phyloP scores from a whole-genome alignment of 2,329 filamentous ascomycete genomes.

The Ophiostoma ulmi region DNA sequence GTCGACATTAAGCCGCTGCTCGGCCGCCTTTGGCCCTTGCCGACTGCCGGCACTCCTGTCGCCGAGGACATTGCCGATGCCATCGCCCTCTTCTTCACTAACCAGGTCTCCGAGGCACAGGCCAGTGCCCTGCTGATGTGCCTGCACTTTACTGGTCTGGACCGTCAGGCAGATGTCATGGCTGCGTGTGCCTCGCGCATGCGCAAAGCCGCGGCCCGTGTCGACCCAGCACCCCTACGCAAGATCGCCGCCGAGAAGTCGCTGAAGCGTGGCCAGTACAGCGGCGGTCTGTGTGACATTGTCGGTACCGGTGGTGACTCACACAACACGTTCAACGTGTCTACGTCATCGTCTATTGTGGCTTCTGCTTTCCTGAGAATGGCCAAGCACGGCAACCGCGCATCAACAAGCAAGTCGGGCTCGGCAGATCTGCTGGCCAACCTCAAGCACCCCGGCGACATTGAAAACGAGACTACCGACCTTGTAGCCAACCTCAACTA shows the following conservation, averaged over 20 bases:
- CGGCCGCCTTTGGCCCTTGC: slow-evolving; percentile 64
- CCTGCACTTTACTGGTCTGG: slow-evolving; percentile 83
- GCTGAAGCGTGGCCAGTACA: slow-evolving; percentile 66
- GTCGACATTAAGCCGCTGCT: slow-evolving; percentile 67
- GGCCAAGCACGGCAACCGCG: slow-evolving; percentile 93
- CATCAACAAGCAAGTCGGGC: slow-evolving; percentile 90
- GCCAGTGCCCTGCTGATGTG: slow-evolving; percentile 82
- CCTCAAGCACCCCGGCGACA: slow-evolving; percentile 51
- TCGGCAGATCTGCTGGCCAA: slow-evolving; percentile 84
- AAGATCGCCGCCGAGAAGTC: slow-evolving; percentile 56
- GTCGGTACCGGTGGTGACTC: slow-evolving; percentile 95
- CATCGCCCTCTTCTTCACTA: slow-evolving; percentile 85
- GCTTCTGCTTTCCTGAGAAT: slow-evolving; percentile 79
- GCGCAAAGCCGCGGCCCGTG: slow-evolving; percentile 68
- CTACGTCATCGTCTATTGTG: slow-evolving; percentile 87
- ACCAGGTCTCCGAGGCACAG: slow-evolving; percentile 82
- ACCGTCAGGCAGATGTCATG: slow-evolving; percentile 78
- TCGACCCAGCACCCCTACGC: slow-evolving; percentile 60
- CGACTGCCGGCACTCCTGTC: slow-evolving; percentile 33
- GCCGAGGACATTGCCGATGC: slow-evolving; percentile 84
- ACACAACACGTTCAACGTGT: slow-evolving; percentile 98
- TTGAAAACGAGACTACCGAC: slow-evolving; percentile 28
- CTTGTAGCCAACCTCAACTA: slow-evolving; percentile 67
- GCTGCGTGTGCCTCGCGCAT: slow-evolving; percentile 79
- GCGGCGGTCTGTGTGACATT: slow-evolving; percentile 86